Base-by-base conservation (phyloP, 768 basidiomycete genomes). In the Pleurotus salmoneostramineus region DNA sequence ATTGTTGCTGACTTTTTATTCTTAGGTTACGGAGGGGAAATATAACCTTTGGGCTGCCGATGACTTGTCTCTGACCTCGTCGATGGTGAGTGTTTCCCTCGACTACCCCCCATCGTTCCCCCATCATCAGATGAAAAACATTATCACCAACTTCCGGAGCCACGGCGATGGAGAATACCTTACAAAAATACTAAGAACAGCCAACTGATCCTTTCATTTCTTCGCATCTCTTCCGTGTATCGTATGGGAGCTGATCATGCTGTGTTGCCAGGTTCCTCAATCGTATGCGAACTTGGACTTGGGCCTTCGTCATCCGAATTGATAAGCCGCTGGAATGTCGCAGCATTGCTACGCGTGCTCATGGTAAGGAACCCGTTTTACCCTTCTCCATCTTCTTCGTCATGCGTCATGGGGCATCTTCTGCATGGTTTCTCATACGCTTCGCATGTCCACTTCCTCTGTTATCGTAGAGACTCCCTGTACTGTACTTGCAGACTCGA, bases 151-250 rank as follows among this genome's bases (percentile, higher is more conserved):
- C 10, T 36, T 55, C 56, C 50, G 56, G 45, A 60, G 59, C 56
- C 45, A 36, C 42, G 45, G 59, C 59, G 59, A 60, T 60, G 59
- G 56, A 46, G 59, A 60, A 43, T 46, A 36, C 14, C 48, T 17
- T 49, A 15, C 11, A 32, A 8, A 50, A 60, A 60, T 32, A 60
- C 59, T 60, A 60, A 60, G 59, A 60, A 60, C 59, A 60, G 59
- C 59, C 59, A 60, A 51, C 59, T 60, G 59, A 60, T 35, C 31
- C 36, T 49, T 56, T 35, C 6, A 27, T 35, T 35, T 45, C 48
- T 36, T 34, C n/a, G 32, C 21, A 31, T 8, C 48, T 58, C 47
- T 36, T 50, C 31, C 27, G 47, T 50, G 15, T 7, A 50, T 8
- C 32, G 49, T 50, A 32, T 14, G 35, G 32, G 5, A 1, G 21